phyloP scores from a whole-genome alignment of 1,139 yeast species.

The Ogataea hybrid region DNA sequence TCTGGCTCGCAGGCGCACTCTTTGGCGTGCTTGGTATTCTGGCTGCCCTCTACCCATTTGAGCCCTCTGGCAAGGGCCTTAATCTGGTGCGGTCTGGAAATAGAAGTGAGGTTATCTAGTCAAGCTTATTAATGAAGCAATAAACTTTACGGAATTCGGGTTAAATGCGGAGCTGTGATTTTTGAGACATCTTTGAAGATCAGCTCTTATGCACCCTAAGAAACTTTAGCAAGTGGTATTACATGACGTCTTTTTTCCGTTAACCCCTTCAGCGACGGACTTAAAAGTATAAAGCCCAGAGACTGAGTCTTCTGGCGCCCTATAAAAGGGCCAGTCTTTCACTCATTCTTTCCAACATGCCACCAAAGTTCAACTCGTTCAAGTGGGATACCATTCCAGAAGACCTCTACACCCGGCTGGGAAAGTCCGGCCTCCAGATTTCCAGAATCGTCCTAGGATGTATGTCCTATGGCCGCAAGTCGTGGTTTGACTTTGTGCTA shows the following conservation, averaged over 20 bases:
- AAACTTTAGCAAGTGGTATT: neutral
- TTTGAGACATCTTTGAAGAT: too few relatives aligned
- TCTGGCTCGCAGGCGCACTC: slow-evolving; percentile 59
- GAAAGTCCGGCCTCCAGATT: slow-evolving; percentile 36
- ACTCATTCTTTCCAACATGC: neutral
- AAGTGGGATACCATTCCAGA: slow-evolving; percentile 19
- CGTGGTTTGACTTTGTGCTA: slow-evolving; percentile 51
- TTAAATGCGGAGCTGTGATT: neutral
- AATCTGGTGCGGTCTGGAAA: neutral
- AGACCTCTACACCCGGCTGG: slow-evolving; percentile 23
- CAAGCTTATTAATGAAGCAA: neutral
- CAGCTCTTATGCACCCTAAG: neutral
- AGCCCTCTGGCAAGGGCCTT: slow-evolving; percentile 34
- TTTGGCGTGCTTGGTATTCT: slow-evolving; percentile 44
- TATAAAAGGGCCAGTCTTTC: neutral
- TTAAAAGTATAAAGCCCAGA: neutral
- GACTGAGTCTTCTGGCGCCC: neutral
- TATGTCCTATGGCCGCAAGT: slow-evolving; percentile 52
- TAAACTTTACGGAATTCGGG: neutral
- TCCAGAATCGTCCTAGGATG: slow-evolving; percentile 57
- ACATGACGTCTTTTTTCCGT: neutral
- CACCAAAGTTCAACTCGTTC: slow-evolving; percentile 1
- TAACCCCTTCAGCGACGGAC: neutral
- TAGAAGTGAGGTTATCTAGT: neutral
- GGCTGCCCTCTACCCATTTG: slow-evolving; percentile 41